Evolutionary conservation across 106 monocot species (phyloP), one percentile per base, ranked within the genome.

Genomic region (Chionographis japonica): DNA sequence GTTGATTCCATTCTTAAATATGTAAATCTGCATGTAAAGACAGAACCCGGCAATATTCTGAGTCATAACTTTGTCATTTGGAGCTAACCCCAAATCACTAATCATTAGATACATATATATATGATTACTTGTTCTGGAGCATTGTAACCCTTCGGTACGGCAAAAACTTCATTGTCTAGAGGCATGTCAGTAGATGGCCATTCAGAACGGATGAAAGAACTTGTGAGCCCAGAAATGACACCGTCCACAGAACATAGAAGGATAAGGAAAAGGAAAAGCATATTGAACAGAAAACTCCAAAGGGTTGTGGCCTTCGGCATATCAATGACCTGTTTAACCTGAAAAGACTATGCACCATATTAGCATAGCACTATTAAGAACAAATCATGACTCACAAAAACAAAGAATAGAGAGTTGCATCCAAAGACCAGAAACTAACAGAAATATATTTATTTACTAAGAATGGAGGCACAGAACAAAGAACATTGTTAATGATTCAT

Each of bases 101-200:
- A 2, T 11, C 14, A 50, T 13, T 4, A 61, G 16, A 20, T 40
- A 62, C 54, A 12, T 14, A 20, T 40, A 62, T 59, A 12, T 14
- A 49, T 38, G 27, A 42, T 59, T 83, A 92, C 95, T 78, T 97
- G 95, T 65, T 97, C 80, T 57, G 92, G 95, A 10, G 89, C 76
- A 89, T 92, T 85, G 52, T 88, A 82, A 61, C 86, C 89, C 72
- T 87, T 77, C 54, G 95, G 95, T 70, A 85, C 62, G 8, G 79
- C 79, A 84, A 97, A 97, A 4, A 63, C 89, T 70, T 84, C 62
- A 72, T 80, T 75, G n/a, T 92, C 92, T 9, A 92, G 68, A 72
- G 95, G 95, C n/a, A 97, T 97, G 63, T 97, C 95, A 51, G 49
- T 77, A 20, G 95, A 81, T 68, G 95, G 92, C 72, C 66, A 97